Evolutionary conservation across 1,284 basidiomycete species (phyloP), one percentile per base, ranked within the genome.

Genomic region (Austroboletus niveus): DNA sequence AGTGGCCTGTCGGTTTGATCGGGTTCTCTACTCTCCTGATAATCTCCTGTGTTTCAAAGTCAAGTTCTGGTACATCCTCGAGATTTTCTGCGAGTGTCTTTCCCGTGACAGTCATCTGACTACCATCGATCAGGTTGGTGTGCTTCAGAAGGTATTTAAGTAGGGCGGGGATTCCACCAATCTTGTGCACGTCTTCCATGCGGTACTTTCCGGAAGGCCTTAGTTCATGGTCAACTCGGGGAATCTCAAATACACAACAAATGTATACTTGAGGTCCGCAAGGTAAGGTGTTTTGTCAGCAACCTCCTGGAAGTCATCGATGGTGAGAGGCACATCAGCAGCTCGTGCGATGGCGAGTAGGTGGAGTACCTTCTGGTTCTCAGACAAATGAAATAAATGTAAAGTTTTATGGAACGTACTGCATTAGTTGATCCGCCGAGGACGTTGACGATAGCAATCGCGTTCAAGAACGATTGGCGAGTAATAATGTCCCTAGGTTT

Each of bases 401-500:
- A 40, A 40, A 9, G 6, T 48, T 60, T 20, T 39, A 12, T 35
- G 6, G 14, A 48, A 50, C 81, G 52, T 62, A 89, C 92, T 30
- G 94, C 89, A 67, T 98, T 98, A 10, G 94, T 98, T 5, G 92
- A 95, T 8, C 94, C 93, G 45, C 91, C 95, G 17, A 96, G 80
- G 44, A 93, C 78, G 61, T 89, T 93, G 47, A 91, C 80, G 42
- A 92, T 77, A 10, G 87, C 82, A 56, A 98, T 93, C 15, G 94
- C 94, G 63, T 98, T 97, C 65, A 96, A 75, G 73, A 98, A 95
- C 1, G 94, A 92, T 41, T 86, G 78, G 39, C 89, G 88, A 14
- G 95, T 97, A 58, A 98, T 75, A 62, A 98, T 97, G 67, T 98
- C 94, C 58, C 85, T 84, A 27, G 94, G 94, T 69, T 95, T 96